A percentile compares a stretch with the other conserved stretches of the same genome.
Conservation (phyloP, 768 basidiomycete species). For the Aureoboletus auriporus region DNA sequence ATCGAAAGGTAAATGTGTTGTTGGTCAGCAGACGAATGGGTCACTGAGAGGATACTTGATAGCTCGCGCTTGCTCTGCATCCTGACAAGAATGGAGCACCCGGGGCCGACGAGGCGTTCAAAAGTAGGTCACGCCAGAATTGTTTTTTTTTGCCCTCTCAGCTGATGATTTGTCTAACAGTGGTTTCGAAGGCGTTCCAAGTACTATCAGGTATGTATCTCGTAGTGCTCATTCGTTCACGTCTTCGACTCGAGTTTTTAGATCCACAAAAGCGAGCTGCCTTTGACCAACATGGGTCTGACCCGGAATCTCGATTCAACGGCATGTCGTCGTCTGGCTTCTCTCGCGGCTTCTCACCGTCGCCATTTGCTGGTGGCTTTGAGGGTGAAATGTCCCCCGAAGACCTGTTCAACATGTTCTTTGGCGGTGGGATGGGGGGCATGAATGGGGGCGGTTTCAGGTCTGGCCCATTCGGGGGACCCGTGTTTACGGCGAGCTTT, state of each 20-base stretch:
- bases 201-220: conserved; percentile 67
- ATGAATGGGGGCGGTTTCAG: conserved; percentile 47
- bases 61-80: conserved; percentile 87
- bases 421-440: conserved; percentile 56
- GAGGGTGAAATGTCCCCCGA: conserved; percentile 91
- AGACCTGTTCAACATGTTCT: conserved; percentile 98
- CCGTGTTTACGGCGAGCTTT: conserved; percentile 76
- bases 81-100: conserved; percentile 96
- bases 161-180: conserved; percentile 38
- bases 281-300: conserved; percentile 79
- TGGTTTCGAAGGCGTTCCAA: conserved; percentile 98
- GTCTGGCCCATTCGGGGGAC: conserved; percentile 42
- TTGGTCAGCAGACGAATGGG: background rate
- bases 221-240: background rate
- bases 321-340: conserved; percentile 61
- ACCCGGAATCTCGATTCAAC: conserved; percentile 80
- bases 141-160: background rate
- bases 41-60: conserved; percentile 10
- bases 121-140: conserved; percentile 54
- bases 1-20: conserved; percentile 75
- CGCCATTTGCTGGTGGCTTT: conserved; percentile 52
- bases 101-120: conserved; percentile 98
- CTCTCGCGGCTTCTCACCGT: conserved; percentile 46
- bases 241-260: conserved; percentile 18
- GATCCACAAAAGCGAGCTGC: conserved; percentile 88